phyloP scores from a whole-genome alignment of 2,329 filamentous ascomycete genomes.

The Clonostachys solani region DNA sequence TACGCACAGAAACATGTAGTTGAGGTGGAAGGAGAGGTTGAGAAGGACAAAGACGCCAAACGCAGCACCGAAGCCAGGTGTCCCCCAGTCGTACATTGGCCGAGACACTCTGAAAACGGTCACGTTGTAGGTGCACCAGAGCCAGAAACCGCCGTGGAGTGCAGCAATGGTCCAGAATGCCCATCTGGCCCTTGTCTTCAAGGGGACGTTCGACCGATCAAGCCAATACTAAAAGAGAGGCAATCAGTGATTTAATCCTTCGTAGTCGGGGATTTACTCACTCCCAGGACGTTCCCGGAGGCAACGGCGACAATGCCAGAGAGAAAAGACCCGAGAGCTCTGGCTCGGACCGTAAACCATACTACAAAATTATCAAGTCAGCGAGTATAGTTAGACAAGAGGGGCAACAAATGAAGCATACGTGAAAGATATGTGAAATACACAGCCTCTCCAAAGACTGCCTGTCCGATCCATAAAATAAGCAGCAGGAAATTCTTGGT shows the following conservation, averaged over 20 bases:
- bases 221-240: conserved; percentile 31
- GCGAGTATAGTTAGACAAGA: too few species aligned
- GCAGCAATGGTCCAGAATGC: conserved; percentile 46
- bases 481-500: conserved; percentile 51
- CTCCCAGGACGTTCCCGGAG: conserved; percentile 57
- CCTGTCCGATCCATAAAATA: background rate
- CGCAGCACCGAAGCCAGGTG: conserved; percentile 54
- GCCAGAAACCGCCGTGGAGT: conserved; percentile 64
- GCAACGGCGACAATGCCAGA: conserved; percentile 61
- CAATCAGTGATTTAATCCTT: too few species aligned
- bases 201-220: conserved; percentile 44
- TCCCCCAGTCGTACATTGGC: conserved; percentile 62
- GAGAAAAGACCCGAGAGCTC: conserved; percentile 54
- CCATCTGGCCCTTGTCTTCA: conserved; percentile 46
- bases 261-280: conserved; percentile 5
- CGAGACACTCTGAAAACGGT: conserved; percentile 49
- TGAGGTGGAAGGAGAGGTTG: conserved; percentile 64
- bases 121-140: conserved; percentile 61
- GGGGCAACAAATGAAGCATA: too few species aligned
- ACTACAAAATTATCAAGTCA: background rate
- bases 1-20: conserved; percentile 66
- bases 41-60: conserved; percentile 64
- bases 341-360: conserved; percentile 23
- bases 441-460: conserved; percentile 25
- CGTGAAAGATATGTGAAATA: conserved; percentile 33